These are phyloP conservation scores for Colletotrichum melonis DNA, from an alignment of 2,329 filamentous ascomycete species.

Conservation along the genomic window DNA sequence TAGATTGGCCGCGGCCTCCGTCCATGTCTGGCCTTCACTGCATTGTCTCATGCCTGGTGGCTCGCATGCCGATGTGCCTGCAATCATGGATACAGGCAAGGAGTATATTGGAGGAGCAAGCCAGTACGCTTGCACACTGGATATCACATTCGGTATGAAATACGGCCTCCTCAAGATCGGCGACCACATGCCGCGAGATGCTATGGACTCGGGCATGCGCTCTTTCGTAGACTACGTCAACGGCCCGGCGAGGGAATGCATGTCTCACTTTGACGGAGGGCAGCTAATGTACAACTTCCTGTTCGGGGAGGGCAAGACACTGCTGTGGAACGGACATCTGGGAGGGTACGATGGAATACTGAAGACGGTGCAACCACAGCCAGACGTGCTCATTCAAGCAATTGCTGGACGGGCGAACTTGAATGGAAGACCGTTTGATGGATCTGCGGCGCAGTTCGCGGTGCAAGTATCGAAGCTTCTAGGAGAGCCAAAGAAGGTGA, in stretches of 20 bases:
- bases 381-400: constrained; percentile 38
- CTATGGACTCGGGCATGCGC: constrained; percentile 17
- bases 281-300: constrained; percentile 42
- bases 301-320: constrained; percentile 34
- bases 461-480: neutral
- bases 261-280: constrained; percentile 40
- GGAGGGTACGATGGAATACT: constrained; percentile 39
- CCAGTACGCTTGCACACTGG: constrained; percentile 36
- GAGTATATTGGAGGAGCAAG: constrained; percentile 1
- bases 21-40: constrained; percentile 40
- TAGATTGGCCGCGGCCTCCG: constrained; percentile 31
- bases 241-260: constrained; percentile 27
- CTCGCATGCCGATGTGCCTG: constrained; percentile 9
- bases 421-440: constrained; percentile 21
- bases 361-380: constrained; percentile 37
- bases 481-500: constrained; percentile 6
- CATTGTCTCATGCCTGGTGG: constrained; percentile 40
- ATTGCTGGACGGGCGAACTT: constrained; percentile 40
- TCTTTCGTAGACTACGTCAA: constrained; percentile 33
- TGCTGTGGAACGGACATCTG: constrained; percentile 39
- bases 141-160: constrained; percentile 38
- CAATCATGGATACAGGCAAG: constrained; percentile 12
- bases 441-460: constrained; percentile 15
- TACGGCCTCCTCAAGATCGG: constrained; percentile 36
- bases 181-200: constrained; percentile 10